Evolutionary conservation across 495 filamentous ascomycete species (phyloP).

Genomic region (Recurvomyces mirabilis): DNA sequence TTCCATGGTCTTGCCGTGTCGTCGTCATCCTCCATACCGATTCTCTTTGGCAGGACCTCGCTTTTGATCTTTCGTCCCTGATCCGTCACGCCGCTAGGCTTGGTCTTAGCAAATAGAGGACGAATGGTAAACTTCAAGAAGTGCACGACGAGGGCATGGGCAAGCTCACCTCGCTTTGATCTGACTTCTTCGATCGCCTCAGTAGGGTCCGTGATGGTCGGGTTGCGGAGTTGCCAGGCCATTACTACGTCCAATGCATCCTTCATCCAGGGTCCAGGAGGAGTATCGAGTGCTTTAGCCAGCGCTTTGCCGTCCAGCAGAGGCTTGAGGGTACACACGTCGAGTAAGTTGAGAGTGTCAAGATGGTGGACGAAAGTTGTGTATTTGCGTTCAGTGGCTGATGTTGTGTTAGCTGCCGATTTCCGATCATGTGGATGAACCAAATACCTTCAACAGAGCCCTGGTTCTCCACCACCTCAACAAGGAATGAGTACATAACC

Average conservation of each 20-base stretch:
- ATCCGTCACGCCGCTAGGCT: conserved; percentile 18
- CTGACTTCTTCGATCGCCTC: conserved; percentile 56
- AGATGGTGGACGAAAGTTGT: conserved; percentile 45
- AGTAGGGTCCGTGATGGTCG: conserved; percentile 46
- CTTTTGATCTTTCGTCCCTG: conserved; percentile 20
- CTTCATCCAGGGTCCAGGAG: conserved; percentile 69
- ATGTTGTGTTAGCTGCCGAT: conserved; percentile 1
- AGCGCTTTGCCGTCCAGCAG: conserved; percentile 49
- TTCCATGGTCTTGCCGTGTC: conserved; percentile 63
- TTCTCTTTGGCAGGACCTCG: conserved; percentile 10
- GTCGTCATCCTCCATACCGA: conserved; percentile 29
- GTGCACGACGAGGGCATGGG: conserved; percentile 26
- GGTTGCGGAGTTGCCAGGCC: conserved; percentile 78
- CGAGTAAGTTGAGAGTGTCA: conserved; percentile 34
- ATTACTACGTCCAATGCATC: conserved; percentile 59
- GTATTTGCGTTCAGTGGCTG: conserved; percentile 38
- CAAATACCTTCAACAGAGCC: conserved; percentile 10
- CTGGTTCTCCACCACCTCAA: conserved; percentile 10
- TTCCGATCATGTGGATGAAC: too few species aligned
- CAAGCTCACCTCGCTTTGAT: conserved; percentile 31
- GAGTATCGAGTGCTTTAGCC: conserved; percentile 44
- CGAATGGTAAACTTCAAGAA: conserved; percentile 35
- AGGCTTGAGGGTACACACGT: conserved; percentile 29
- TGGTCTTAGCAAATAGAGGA: conserved; percentile 29
- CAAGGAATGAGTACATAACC: conserved; percentile 50